phyloP scores from a whole-genome alignment of 2,329 filamentous ascomycete genomes.

The Aspergillus candidus region DNA sequence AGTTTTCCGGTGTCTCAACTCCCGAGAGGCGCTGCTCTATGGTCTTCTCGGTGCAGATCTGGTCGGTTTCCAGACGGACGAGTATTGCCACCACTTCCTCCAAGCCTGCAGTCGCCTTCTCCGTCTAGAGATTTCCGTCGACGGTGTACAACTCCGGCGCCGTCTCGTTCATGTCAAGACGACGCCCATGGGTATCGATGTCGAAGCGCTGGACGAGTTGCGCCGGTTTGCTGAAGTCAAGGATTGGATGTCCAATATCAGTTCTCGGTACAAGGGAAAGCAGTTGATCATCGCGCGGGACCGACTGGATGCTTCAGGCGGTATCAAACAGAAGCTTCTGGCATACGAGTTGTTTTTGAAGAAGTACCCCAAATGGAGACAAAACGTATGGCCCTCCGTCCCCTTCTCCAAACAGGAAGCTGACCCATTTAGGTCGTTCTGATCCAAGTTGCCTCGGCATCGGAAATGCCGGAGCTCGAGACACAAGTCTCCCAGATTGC shows the following conservation, averaged over 20 bases:
- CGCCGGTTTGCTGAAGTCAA: constrained; percentile 65
- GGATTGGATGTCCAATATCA: constrained; percentile 70
- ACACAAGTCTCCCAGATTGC: constrained; percentile 87
- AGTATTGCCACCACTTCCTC: constrained; percentile 88
- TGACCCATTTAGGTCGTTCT: constrained; percentile 59
- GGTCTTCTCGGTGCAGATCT: constrained; percentile 90
- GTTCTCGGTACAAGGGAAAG: constrained; percentile 77
- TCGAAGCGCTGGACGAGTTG: constrained; percentile 61
- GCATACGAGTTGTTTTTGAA: constrained; percentile 89
- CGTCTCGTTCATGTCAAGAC: constrained; percentile 80
- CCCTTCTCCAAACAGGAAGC: not conserved
- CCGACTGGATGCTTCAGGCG: constrained; percentile 84
- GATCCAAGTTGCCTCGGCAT: constrained; percentile 84
- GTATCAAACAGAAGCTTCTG: constrained; percentile 85
- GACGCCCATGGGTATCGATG: constrained; percentile 81
- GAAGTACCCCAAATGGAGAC: constrained; percentile 80
- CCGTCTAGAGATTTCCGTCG: constrained; percentile 73
- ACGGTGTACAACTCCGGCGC: constrained; percentile 80
- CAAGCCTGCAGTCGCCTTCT: constrained; percentile 88
- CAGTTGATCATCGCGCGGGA: constrained; percentile 86
- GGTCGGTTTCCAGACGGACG: constrained; percentile 85
- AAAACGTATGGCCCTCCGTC: constrained; percentile 45
- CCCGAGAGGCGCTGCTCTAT: constrained; percentile 75
- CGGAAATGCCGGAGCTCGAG: constrained; percentile 77
- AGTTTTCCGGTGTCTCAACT: constrained; percentile 81